Evolutionary conservation across 2,329 filamentous ascomycete genomes (phyloP).

Genomic region (Chaetomium sp.): DNA sequence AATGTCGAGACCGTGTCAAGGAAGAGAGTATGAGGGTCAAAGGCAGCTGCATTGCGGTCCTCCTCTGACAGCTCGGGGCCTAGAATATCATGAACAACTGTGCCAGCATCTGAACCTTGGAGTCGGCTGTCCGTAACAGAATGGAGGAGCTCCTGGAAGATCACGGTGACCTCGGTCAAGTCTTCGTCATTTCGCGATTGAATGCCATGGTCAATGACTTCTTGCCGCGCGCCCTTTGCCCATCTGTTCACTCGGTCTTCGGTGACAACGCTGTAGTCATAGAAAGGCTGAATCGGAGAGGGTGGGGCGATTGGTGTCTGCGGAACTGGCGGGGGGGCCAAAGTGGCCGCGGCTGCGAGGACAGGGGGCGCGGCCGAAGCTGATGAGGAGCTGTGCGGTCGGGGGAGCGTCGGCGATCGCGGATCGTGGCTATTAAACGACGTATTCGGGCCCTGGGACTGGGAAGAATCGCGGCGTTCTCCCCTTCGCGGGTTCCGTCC

Average conservation of each 20-base stretch:
- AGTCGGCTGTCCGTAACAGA: constrained; percentile 66
- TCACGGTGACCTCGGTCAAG: constrained; percentile 57
- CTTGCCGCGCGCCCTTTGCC: constrained; percentile 59
- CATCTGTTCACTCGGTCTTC: constrained; percentile 62
- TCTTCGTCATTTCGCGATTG: constrained; percentile 63
- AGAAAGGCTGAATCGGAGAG: constrained; percentile 34
- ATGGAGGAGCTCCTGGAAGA: constrained; percentile 81
- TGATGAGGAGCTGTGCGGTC: constrained; percentile 35
- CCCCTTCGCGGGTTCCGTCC: constrained; percentile 40
- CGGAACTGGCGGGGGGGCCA: constrained; percentile 3
- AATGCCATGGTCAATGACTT: constrained; percentile 58
- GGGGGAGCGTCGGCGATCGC: constrained; percentile 29
- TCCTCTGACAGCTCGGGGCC: constrained; percentile 47
- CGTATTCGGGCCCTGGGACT: constrained; percentile 25
- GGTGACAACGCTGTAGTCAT: constrained; percentile 71
- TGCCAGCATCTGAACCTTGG: constrained; percentile 61
- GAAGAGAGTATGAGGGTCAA: constrained; percentile 65
- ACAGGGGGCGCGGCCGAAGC: constrained; percentile 23
- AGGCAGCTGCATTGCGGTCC: constrained; percentile 42
- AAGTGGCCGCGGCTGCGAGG: constrained; percentile 1
- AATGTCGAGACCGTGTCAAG: constrained; percentile 77
- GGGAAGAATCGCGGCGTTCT: constrained; percentile 48
- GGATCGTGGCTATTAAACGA: constrained; percentile 18
- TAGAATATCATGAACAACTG: constrained; percentile 67
- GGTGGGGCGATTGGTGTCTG: constrained; percentile 23